Base-by-base conservation (phyloP, 257 asterid species). In the Solanum arcanum region DNA sequence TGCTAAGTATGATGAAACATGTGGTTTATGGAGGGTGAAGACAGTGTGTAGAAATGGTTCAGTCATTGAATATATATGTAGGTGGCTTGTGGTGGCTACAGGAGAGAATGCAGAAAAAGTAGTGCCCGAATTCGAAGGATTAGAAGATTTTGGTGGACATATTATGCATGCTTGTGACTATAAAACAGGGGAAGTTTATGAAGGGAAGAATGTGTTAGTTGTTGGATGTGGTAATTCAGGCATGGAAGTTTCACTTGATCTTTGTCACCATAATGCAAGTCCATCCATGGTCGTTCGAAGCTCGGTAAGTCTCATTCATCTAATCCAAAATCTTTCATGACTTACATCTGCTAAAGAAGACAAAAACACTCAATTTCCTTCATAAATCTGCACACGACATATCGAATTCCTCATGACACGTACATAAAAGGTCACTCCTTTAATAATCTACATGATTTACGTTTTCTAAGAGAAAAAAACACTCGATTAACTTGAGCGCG, bases 211-310 rank as follows among this genome's bases (percentile, higher is more conserved):
- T 3, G 98, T 96, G 31, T 86, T 95, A 31, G 99, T 96, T 4
- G 98, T 95, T 27, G 99, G 99, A 0, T 94, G 99, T 88, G 99
- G 99, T 49, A 96, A 96, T 86, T 96, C 99, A 12, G 98, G 98
- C 44, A 95, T 96, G 99, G 99, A 96, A 87, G 94, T 96, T 46
- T 92, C 95, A 3, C 98, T 96, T 84, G 99, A 96, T 91, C 99
- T 96, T 86, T 93, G 92, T 85, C 94, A 92, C 39, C 94, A 95
- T 41, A 88, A 88, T 72, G 98, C 98, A 21, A 13, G 69, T 86
- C 98, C 99, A 69, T 92, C 94, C 6, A 92, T 96, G 98, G 97
- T 95, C 5, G 97, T 92, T 86, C 91, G 99, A 27, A 93, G 95
- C 91, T 90, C 96, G 8, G 99, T 96, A 76, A 94, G 96, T 89